Conservation (phyloP, 1,284 basidiomycete species). For the Cutaneotrichosporon spelunceum region DNA sequence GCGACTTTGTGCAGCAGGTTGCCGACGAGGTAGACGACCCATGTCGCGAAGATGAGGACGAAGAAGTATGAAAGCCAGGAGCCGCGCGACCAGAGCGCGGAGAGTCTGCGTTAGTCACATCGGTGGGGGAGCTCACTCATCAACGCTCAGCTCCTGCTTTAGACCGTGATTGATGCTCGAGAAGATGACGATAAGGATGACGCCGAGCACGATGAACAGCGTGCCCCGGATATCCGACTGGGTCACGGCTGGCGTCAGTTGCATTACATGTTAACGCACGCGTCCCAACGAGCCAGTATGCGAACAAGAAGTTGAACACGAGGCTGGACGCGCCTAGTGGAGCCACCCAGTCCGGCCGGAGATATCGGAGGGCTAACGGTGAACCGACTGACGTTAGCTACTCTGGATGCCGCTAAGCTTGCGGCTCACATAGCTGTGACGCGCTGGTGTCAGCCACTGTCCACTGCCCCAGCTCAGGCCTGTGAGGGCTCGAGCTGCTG, state of each 20-base stretch:
- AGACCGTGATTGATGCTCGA: constrained; percentile 53
- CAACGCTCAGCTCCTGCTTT: constrained; percentile 53
- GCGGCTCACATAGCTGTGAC: constrained; percentile 47
- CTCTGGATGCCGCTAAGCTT: background rate
- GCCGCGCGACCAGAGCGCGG: constrained; percentile 72
- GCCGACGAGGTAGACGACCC: constrained; percentile 60
- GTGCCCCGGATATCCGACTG: constrained; percentile 49
- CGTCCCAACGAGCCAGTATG: constrained; percentile 51
- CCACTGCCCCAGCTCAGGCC: background rate
- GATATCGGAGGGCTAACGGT: constrained; percentile 48
- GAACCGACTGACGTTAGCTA: constrained; percentile 43
- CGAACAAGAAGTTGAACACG: constrained; percentile 53
- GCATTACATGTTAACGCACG: constrained; percentile 35
- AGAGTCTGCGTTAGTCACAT: constrained; percentile 55
- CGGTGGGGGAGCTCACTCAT: constrained; percentile 46
- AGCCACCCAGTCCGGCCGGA: constrained; percentile 53
- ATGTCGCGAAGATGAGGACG: constrained; percentile 66
- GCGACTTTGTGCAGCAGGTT: constrained; percentile 42
- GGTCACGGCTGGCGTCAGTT: constrained; percentile 40
- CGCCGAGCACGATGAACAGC: constrained; percentile 49
- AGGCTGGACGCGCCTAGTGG: constrained; percentile 49
- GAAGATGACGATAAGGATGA: constrained; percentile 52
- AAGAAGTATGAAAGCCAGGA: constrained; percentile 88
- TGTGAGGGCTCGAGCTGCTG: background rate
- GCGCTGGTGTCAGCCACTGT: constrained; percentile 32